Percentiles rank a stretch among this genome's conserved stretches.
These are phyloP conservation scores for Pythium angustatum DNA, from an alignment of 352 stramenopile genomes.

Conservation along the genomic window DNA sequence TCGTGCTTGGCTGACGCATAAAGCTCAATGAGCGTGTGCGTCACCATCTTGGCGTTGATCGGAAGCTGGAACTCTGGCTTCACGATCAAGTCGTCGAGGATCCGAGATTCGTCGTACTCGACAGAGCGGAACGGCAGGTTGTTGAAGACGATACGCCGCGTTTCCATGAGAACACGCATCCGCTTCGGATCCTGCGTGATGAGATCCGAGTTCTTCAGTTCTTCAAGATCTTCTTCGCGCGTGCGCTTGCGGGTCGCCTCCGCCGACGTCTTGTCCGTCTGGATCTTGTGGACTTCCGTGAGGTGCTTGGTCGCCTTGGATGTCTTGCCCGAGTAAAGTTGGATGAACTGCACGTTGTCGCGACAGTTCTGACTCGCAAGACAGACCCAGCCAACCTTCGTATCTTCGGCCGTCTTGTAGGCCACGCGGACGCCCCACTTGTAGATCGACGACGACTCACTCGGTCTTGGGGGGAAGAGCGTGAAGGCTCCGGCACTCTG, in stretches of 20 bases:
- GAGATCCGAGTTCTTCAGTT: background rate
- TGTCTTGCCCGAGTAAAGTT: slow-evolving; percentile 16
- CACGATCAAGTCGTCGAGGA: background rate
- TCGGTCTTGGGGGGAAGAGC: background rate
- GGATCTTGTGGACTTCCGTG: slow-evolving; percentile 1
- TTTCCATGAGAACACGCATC: slow-evolving; percentile 8
- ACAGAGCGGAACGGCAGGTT: background rate
- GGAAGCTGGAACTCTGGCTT: background rate
- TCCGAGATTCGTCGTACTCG: background rate
- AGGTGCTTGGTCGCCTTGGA: slow-evolving; percentile 19
- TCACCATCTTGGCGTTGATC: background rate
- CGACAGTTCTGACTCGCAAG: slow-evolving; percentile 9
- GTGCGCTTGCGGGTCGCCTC: slow-evolving; percentile 1
- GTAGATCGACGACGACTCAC: slow-evolving; percentile 16
- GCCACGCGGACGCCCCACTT: slow-evolving; percentile 19
- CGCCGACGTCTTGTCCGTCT: background rate
- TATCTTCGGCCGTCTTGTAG: background rate
- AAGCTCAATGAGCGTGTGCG: slow-evolving; percentile 10
- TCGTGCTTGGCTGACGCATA: slow-evolving; percentile 13
- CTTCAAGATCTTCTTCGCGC: slow-evolving; percentile 7
- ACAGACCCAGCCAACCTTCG: slow-evolving; percentile 14
- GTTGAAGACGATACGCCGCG: slow-evolving; percentile 3
- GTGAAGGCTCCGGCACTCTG: background rate
- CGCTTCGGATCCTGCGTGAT: background rate
- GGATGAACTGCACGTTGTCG: background rate